Evolutionary conservation across 2,329 filamentous ascomycete species (phyloP).

Genomic region (Corinectria fuckeliana): DNA sequence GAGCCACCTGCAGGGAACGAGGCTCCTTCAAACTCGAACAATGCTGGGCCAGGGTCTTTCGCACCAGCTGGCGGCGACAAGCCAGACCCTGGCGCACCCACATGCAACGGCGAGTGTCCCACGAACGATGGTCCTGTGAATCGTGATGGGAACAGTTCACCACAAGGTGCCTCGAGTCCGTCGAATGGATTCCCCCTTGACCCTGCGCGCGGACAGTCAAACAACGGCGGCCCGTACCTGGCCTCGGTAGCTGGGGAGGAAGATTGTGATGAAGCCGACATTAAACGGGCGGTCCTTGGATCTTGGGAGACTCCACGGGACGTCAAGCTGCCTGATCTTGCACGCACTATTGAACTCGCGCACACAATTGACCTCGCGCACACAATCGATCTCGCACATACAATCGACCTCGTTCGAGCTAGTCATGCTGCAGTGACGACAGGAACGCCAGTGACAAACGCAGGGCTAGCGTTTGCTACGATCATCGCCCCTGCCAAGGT

Average conservation of each 20-base stretch:
- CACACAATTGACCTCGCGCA: no score
- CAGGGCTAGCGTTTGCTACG: neutral
- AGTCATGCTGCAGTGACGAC: neutral
- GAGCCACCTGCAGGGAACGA: neutral
- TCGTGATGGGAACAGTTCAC: neutral
- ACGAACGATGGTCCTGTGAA: neutral
- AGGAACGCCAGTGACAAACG: neutral
- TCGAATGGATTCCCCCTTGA: neutral
- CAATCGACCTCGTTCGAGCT: neutral
- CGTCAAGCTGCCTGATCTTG: no score
- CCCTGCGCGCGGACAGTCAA: neutral
- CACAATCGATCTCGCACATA: neutral
- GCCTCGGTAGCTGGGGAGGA: neutral
- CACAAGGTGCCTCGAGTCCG: neutral
- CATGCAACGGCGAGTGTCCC: conserved; percentile 13
- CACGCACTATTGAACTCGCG: no score
- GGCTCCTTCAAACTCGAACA: neutral
- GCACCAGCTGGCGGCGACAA: neutral
- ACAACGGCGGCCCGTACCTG: neutral
- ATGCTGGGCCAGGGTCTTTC: neutral
- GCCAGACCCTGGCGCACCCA: neutral
- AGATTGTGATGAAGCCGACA: neutral
- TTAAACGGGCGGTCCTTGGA: neutral
- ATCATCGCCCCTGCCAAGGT: neutral
- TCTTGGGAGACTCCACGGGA: neutral